Percentiles rank a stretch among this genome's conserved stretches.
Evolutionary conservation across 257 asterid species (phyloP).

Genomic region (Rauvolfia tetraphylla): DNA sequence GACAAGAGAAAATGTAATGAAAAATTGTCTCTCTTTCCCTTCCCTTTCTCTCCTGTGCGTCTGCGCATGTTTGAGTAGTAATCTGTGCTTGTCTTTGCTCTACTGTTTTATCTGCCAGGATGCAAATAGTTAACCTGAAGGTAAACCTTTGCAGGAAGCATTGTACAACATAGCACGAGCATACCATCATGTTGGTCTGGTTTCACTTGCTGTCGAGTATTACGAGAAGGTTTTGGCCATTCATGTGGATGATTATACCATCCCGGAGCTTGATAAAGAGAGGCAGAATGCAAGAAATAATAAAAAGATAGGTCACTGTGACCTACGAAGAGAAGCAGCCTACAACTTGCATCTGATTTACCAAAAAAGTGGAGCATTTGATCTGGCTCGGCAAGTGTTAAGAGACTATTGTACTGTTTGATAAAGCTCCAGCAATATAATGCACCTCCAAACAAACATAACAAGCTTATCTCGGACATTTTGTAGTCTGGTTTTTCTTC

Average conservation of each 20-base stretch:
- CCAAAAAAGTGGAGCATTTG: slow-evolving; percentile 24
- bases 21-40: too few relatives aligned
- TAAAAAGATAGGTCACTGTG: slow-evolving; percentile 12
- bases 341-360: slow-evolving; percentile 23
- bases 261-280: slow-evolving; percentile 15
- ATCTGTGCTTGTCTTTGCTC: neutral
- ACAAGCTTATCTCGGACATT: too few relatives aligned
- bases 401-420: slow-evolving; percentile 14
- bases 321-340: slow-evolving; percentile 24
- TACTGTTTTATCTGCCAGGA: neutral
- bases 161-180: slow-evolving; percentile 24
- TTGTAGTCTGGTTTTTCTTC: too few relatives aligned
- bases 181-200: slow-evolving; percentile 22
- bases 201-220: slow-evolving; percentile 17
- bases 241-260: slow-evolving; percentile 15
- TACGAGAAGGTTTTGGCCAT: slow-evolving; percentile 22
- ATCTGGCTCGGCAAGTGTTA: slow-evolving; percentile 18
- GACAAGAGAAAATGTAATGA: too few relatives aligned
- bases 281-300: neutral
- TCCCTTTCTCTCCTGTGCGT: too few relatives aligned
- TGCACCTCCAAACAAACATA: too few relatives aligned
- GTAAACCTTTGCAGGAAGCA: slow-evolving; percentile 12
- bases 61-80: neutral
- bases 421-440: neutral
- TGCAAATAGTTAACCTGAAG: too few relatives aligned